Percentiles rank a stretch among this genome's conserved stretches.
These are phyloP conservation scores for Monotropa hypopitys DNA, from an alignment of 179 eudicot genomes.

Conservation along the genomic window DNA sequence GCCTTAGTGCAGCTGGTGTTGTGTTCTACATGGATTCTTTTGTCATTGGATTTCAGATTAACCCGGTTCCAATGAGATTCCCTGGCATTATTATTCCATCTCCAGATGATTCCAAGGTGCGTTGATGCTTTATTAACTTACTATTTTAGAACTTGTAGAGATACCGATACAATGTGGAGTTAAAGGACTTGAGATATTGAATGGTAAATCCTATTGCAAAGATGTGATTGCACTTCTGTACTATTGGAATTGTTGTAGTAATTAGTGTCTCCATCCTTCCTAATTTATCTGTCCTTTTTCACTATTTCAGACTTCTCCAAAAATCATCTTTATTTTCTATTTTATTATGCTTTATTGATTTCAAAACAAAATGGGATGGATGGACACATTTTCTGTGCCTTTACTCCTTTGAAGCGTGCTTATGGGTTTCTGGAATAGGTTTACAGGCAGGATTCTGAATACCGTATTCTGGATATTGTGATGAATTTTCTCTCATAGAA, in stretches of 20 bases:
- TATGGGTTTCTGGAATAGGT: neutral
- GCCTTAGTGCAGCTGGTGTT: conserved; percentile 85
- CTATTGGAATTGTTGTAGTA: neutral
- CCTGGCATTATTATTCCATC: conserved; percentile 89
- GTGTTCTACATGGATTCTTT: conserved; percentile 96
- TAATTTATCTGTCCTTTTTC: neutral
- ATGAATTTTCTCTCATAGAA: neutral
- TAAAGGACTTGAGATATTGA: neutral
- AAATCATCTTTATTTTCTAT: neutral
- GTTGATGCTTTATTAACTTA: neutral
- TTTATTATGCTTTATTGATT: neutral
- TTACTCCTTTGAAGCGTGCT: neutral
- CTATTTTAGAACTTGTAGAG: neutral
- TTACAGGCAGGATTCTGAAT: neutral
- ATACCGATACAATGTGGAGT: neutral
- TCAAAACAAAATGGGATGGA: neutral
- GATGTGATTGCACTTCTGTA: neutral
- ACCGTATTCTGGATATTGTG: neutral
- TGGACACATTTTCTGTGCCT: neutral
- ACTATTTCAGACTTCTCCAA: neutral
- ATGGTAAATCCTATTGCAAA: neutral
- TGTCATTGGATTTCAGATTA: conserved; percentile 90
- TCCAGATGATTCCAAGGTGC: conserved; percentile 86
- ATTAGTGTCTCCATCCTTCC: neutral
- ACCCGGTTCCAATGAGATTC: conserved; percentile 83